Evolutionary conservation across 805 yeast genomes (phyloP), one percentile per base, ranked within the genome.

Genomic region (Suhomyces sp.): DNA sequence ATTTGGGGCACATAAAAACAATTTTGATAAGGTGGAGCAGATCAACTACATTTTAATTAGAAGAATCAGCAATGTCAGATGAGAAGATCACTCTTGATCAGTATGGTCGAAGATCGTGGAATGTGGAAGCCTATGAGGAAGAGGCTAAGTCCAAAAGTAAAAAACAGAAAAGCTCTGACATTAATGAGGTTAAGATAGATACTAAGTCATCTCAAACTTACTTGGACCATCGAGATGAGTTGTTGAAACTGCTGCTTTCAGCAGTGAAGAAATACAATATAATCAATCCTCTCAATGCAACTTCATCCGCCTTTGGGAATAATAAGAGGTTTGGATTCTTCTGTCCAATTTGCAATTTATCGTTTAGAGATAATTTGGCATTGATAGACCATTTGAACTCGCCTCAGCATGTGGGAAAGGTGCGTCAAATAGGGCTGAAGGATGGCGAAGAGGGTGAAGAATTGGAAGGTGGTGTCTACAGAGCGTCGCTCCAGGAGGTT

Each of bases 361-460:
- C 91, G 2, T 91, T 77, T 61, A 80, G 88, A 51, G 97, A 93
- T 54, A 83, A 84, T 38, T 62, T 88, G 46, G 83, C 88, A 42
- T 79, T 80, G 54, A 70, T 87, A 3, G 95, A 90, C 53, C 98
- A 93, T 62, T 65, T 87, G 51, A 88, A 86, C 51, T 78, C 88
- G 23, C 79, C 79, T 22, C 81, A 74, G 41, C 98, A 84, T 58
- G 51, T 72, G 25, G 54, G 61, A 4, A 70, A 65, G 38, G 68
- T 72, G 4, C 36, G 33, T 18, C 37, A 33, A 17, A n/a, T 46
- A 9, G 42, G 40, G 14, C 20, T 29, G 9, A 8, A 25, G 11
- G 34, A 39, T n/a, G 49, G 41, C 6, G 53, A 43, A 10, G 31
- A 36, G 4, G 35, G 18, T 4, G 47, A 36, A 56, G 30, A 42